These are phyloP conservation scores for Phaeotremella fagi DNA, from an alignment of 768 basidiomycete genomes.

Conservation along the genomic window DNA sequence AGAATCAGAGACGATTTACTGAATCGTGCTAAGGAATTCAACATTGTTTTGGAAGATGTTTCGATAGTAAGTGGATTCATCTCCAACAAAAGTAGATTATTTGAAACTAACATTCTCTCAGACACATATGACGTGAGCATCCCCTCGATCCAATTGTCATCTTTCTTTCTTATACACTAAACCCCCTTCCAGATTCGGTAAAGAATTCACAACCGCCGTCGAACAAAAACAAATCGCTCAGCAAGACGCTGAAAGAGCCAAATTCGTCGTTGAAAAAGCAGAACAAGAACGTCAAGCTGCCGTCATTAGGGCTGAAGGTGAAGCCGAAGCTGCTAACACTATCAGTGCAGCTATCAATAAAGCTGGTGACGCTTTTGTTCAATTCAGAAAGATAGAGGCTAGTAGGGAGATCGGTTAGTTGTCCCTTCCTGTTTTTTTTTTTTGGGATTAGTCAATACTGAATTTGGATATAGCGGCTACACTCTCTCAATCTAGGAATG, in stretches of 20 bases:
- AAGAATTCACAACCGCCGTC: constrained; percentile 62
- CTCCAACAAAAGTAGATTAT: background rate
- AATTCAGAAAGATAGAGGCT: constrained; percentile 93
- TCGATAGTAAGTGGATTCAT: constrained; percentile 60
- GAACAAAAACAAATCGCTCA: constrained; percentile 99
- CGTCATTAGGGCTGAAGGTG: constrained; percentile 95
- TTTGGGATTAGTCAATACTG: background rate
- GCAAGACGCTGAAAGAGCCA: constrained; percentile 98
- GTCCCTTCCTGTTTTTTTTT: background rate
- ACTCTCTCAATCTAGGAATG: constrained; percentile 41
- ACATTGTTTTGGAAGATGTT: constrained; percentile 92
- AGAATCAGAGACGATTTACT: constrained; percentile 87
- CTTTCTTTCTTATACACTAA: constrained; percentile 60
- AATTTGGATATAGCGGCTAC: constrained; percentile 27
- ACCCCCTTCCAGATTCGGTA: constrained; percentile 40
- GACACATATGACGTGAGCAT: constrained; percentile 52
- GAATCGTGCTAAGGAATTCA: constrained; percentile 91
- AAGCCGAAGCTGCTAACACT: constrained; percentile 92
- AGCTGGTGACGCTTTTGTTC: constrained; percentile 93
- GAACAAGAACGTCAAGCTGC: constrained; percentile 99
- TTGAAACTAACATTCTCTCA: constrained; percentile 6
- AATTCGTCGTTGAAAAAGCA: constrained; percentile 98
- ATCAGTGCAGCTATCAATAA: constrained; percentile 85
- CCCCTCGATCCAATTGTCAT: constrained; percentile 1
- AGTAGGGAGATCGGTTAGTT: constrained; percentile 80